Conservation (phyloP, 1,139 yeast species). For the Scheffersomyces stambukii region DNA sequence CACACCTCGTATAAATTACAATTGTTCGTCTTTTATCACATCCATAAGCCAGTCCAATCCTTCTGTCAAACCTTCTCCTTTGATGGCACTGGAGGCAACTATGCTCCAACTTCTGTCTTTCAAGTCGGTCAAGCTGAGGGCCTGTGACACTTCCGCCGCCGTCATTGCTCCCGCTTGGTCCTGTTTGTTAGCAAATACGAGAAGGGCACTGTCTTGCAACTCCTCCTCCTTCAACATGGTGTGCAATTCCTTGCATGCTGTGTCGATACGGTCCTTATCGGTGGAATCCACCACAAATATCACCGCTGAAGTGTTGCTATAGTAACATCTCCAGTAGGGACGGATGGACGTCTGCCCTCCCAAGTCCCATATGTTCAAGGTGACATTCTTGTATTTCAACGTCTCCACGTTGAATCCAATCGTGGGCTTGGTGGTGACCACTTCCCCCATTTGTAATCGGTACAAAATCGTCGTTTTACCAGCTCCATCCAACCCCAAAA, state of each 20-base stretch:
- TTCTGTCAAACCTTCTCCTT: constrained; percentile 94
- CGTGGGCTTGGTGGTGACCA: constrained; percentile 90
- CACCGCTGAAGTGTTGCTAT: constrained; percentile 92
- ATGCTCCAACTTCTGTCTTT: constrained; percentile 98
- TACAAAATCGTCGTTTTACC: constrained; percentile 95
- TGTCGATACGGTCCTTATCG: constrained; percentile 86
- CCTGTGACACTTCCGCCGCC: constrained; percentile 92
- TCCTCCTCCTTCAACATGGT: constrained; percentile 93
- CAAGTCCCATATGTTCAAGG: constrained; percentile 84
- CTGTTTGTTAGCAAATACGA: constrained; percentile 96
- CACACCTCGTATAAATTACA: constrained; percentile 24
- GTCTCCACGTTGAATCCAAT: constrained; percentile 98
- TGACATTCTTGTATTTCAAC: constrained; percentile 80
- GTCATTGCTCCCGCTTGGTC: constrained; percentile 95
- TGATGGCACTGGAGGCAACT: constrained; percentile 92
- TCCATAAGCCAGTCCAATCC: constrained; percentile 98
- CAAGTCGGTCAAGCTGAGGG: constrained; percentile 77
- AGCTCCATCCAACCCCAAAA: constrained; percentile 94
- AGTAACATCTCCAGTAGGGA: constrained; percentile 98
- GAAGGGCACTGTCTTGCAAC: constrained; percentile 78
- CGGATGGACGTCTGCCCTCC: constrained; percentile 97
- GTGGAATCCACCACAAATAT: constrained; percentile 97
- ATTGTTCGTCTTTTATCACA: constrained; percentile 88
- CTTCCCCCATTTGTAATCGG: constrained; percentile 89
- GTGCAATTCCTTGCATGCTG: constrained; percentile 84